Base-by-base conservation (phyloP, 1,284 basidiomycete genomes). In the Moesziomyces parantarcticus region DNA sequence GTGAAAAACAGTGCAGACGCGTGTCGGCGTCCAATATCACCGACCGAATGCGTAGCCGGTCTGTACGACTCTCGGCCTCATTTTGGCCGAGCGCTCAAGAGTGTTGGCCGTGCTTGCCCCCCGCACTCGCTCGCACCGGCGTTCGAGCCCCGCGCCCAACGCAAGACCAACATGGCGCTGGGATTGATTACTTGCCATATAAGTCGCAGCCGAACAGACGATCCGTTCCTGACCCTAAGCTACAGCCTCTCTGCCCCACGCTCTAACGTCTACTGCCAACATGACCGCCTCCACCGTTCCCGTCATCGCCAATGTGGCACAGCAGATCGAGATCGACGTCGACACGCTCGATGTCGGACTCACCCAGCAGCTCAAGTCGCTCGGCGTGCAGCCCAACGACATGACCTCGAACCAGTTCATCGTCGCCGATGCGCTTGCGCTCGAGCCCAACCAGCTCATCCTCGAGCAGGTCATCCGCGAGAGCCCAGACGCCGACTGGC, bases 391-490 rank as follows among this genome's bases (percentile, higher is more conserved):
- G 46, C 59, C 66, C 22, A 63, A 62, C 34, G 66, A 69, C 49
- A 69, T 69, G 66, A 69, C 66, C 11, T 69, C 66, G 40, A 69
- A 69, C 52, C 66, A 69, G 52, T 69, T 69, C 36, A 63, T 69
- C 56, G 56, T 69, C 13, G 60, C 59, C n/a, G 59, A 69, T 16
- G 66, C 60, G 3, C 60, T 69, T 5, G 56, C 55, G 6, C 25
- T 62, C 21, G 21, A 40, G 11, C 21, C 47, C 20, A 69, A 55
- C 48, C 47, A 47, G 26, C 16, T 26, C 10, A 11, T 69, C 21
- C 52, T 69, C 45, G 59, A 69, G 23, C 29, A 59, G 16, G 56
- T 58, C 21, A 53, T 69, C 26, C 51, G 51, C n/a, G 43, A 43
- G 14, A 55, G 50, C 36, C 48, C 59, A 3, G 66, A 47, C 21